Evolutionary conservation across 108 stramenopile species (phyloP), one percentile per base, ranked within the genome.

Genomic region (Discostella pseudostelligera): DNA sequence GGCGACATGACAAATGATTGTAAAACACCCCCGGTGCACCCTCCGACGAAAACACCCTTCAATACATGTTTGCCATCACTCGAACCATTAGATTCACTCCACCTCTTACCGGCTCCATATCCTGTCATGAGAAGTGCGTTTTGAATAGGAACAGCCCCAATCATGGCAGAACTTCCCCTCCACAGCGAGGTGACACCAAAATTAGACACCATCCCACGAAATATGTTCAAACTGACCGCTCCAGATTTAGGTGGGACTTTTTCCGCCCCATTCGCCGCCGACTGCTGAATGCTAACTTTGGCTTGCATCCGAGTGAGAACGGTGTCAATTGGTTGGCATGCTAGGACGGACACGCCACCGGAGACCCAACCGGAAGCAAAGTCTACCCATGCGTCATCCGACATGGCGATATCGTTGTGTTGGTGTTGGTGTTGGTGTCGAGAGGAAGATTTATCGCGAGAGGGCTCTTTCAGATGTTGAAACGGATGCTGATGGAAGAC

Each of bases 1-100:
- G 92, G 92, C 1, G 81, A 81, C 86, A 90, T 89, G 55, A 94
- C 62, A 64, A 94, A 90, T 39, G 83, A 87, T 76, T 94, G 92
- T 11, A 84, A 29, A 12, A 94, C 48, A 5, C 92, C 92, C 39
- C 92, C 92, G 5, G 72, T 72, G 46, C 83, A 86, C 12, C 92
- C 92, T 29, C 92, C 89, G 13, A 90, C 78, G 72, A 93, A 93
- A n/a, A 89, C 79, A 35, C 79, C 80, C 53, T 61, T 19, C 11
- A 83, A 60, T 12, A 60, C 59, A 56, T 74, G 56, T 32, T 53
- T 72, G 16, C 36, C 35, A 16, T 36, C 9, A 46, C 46, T 39
- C 24, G 22, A 51, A 37, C 46, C 62, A 54, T 55, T 50, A n/a
- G 39, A 62, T 4, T 69, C 69, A 53, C 65, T 69, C 65, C 74